phyloP scores from a whole-genome alignment of 2,329 filamentous ascomycete species.

The Clarireedia sp. region DNA sequence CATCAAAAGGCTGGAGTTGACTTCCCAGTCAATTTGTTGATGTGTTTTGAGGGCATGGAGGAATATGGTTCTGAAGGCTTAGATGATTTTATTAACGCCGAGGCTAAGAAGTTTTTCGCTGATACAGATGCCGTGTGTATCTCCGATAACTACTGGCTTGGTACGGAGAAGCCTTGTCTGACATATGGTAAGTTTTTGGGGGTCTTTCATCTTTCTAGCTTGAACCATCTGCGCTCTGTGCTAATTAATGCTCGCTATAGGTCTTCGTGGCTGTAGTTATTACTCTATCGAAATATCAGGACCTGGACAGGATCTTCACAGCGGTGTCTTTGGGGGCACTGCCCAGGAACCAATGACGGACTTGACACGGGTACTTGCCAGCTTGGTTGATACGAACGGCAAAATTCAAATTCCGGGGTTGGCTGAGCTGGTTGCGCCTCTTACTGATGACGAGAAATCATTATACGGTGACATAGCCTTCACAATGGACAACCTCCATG shows the following conservation, averaged over 20 bases:
- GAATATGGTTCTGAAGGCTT: slow-evolving; percentile 96
- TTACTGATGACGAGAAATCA: slow-evolving; percentile 76
- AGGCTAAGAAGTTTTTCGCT: slow-evolving; percentile 91
- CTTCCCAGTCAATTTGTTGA: slow-evolving; percentile 93
- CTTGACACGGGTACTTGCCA: slow-evolving; percentile 71
- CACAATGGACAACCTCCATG: slow-evolving; percentile 91
- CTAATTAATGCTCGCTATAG: slow-evolving; percentile 29
- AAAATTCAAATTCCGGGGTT: slow-evolving; percentile 94
- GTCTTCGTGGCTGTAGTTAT: slow-evolving; percentile 91
- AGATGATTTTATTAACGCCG: slow-evolving; percentile 85
- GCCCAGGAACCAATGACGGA: slow-evolving; percentile 99
- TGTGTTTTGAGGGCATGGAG: slow-evolving; percentile 99
- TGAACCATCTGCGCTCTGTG: background rate
- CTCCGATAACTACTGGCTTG: slow-evolving; percentile 99
- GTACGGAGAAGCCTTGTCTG: slow-evolving; percentile 95
- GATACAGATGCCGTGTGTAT: slow-evolving; percentile 96
- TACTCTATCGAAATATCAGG: slow-evolving; percentile 88
- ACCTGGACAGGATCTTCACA: slow-evolving; percentile 89
- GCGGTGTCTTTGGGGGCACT: slow-evolving; percentile 91
- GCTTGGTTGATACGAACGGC: slow-evolving; percentile 80
- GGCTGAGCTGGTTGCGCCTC: slow-evolving; percentile 81
- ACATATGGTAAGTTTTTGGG: slow-evolving; percentile 56
- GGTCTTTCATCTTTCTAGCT: background rate
- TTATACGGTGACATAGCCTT: slow-evolving; percentile 90
- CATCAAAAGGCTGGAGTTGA: slow-evolving; percentile 92